Evolutionary conservation across 129 eudicot genomes (phyloP).

Genomic region (Glebionis coronaria): DNA sequence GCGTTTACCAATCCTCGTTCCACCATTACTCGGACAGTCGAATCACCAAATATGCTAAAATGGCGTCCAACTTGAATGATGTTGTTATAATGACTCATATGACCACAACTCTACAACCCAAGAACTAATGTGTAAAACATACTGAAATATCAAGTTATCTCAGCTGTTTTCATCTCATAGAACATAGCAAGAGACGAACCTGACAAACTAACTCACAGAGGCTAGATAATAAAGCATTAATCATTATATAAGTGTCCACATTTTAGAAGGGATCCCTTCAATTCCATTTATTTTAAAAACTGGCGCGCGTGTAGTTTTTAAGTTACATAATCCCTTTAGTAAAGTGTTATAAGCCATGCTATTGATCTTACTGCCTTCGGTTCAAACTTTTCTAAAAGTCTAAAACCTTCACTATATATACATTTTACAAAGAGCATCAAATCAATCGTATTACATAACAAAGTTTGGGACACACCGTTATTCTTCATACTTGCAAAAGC

Average conservation of each 20-base stretch:
- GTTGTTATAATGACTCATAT: constrained; percentile 61
- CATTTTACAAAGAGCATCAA: constrained; percentile 74
- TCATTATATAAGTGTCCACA: constrained; percentile 64
- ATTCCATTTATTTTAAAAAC: constrained; percentile 75
- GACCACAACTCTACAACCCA: too few relatives aligned
- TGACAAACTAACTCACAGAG: constrained; percentile 52
- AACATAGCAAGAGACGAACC: constrained; percentile 69
- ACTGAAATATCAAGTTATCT: constrained; percentile 44
- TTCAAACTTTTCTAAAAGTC: constrained; percentile 65
- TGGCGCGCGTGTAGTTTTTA: constrained; percentile 55
- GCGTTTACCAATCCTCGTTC: too few relatives aligned
- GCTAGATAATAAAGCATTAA: constrained; percentile 56
- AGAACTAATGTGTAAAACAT: constrained; percentile 51
- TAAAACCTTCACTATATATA: constrained; percentile 69
- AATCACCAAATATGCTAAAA: too few relatives aligned
- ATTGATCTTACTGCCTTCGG: constrained; percentile 62
- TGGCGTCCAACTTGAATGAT: constrained; percentile 38
- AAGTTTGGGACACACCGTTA: constrained; percentile 48
- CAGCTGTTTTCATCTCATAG: constrained; percentile 58
- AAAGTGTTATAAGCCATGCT: constrained; percentile 76
- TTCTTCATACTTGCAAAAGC: constrained; percentile 67
- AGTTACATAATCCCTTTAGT: constrained; percentile 57
- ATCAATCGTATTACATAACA: constrained; percentile 71
- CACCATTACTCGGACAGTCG: too few relatives aligned
- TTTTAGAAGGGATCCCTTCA: constrained; percentile 71